Conservation (phyloP, 257 asterid species). For the Orobanche coerulescens region DNA sequence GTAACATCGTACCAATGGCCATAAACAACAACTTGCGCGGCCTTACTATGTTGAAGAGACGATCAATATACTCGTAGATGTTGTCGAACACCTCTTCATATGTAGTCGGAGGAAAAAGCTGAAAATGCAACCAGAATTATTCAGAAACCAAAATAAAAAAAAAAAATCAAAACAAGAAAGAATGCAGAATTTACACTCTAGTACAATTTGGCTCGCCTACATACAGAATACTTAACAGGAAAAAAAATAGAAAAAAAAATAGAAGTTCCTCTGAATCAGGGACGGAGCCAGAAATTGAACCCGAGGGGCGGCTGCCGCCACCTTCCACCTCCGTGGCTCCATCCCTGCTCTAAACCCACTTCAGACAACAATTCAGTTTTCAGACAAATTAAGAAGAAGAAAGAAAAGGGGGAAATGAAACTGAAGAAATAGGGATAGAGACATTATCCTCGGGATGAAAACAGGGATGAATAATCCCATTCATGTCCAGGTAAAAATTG, state of each 20-base stretch:
- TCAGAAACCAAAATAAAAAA: not conserved
- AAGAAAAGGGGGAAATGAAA: not conserved
- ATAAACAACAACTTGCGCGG: slow-evolving; percentile 47
- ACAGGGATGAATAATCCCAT: slow-evolving; percentile 61
- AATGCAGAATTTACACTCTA: not conserved
- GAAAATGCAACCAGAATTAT: not conserved
- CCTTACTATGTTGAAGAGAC: slow-evolving; percentile 39
- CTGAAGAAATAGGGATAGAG: slow-evolving; percentile 6
- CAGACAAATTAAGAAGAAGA: too few relatives aligned
- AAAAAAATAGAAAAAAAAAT: not conserved
- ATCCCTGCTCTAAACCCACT: too few relatives aligned
- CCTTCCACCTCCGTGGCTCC: too few relatives aligned
- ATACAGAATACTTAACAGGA: too few relatives aligned
- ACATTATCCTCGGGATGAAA: slow-evolving; percentile 53
- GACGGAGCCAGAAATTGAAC: too few relatives aligned
- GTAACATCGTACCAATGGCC: slow-evolving; percentile 45
- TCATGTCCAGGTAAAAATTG: slow-evolving; percentile 63
- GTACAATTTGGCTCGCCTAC: too few relatives aligned
- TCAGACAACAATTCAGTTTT: too few relatives aligned
- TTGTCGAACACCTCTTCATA: slow-evolving; percentile 42
- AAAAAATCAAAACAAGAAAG: not conserved
- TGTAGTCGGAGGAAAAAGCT: slow-evolving; percentile 39
- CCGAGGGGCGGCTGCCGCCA: too few relatives aligned
- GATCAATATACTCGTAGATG: slow-evolving; percentile 40
- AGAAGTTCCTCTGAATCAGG: too few relatives aligned